A percentile compares a stretch with the other conserved stretches of the same genome.
Evolutionary conservation across 169 alveolate species (phyloP).

Genomic region (Eimeria necatrix): DNA sequence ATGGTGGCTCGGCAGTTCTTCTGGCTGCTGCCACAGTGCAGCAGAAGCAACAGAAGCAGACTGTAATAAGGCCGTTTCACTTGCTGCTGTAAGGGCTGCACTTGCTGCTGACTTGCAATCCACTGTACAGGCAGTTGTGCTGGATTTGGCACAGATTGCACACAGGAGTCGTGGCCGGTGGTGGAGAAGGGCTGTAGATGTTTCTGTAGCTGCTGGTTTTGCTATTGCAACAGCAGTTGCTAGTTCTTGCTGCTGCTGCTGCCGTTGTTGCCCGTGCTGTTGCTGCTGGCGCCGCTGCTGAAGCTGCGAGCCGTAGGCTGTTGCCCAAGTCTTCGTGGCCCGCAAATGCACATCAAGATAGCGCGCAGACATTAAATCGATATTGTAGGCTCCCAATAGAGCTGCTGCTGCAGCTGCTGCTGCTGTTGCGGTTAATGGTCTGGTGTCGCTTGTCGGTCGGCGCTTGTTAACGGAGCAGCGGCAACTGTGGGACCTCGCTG

Average conservation of each 20-base stretch:
- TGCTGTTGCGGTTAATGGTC: constrained; percentile 45
- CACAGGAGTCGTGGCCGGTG: neutral
- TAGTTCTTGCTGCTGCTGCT: neutral
- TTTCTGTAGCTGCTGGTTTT: neutral
- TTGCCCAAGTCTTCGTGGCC: neutral
- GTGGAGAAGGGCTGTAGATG: neutral
- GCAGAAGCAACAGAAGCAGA: no score
- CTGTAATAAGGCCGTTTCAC: no score
- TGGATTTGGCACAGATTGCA: no score
- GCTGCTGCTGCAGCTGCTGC: constrained; percentile 39
- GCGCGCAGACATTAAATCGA: no score
- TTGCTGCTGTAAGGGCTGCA: no score
- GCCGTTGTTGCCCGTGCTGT: neutral
- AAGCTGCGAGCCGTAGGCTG: neutral
- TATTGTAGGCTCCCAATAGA: neutral
- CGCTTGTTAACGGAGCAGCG: neutral
- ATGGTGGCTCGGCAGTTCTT: no score
- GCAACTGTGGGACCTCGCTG: neutral
- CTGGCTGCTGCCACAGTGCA: no score
- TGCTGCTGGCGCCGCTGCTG: neutral
- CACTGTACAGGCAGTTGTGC: no score
- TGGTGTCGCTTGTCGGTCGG: constrained; percentile 35
- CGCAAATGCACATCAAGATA: no score
- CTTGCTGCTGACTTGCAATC: no score
- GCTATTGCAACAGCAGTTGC: neutral